Evolutionary conservation across 1,284 basidiomycete genomes (phyloP), one percentile per base, ranked within the genome.

Genomic region (Apiotrichum gracile): DNA sequence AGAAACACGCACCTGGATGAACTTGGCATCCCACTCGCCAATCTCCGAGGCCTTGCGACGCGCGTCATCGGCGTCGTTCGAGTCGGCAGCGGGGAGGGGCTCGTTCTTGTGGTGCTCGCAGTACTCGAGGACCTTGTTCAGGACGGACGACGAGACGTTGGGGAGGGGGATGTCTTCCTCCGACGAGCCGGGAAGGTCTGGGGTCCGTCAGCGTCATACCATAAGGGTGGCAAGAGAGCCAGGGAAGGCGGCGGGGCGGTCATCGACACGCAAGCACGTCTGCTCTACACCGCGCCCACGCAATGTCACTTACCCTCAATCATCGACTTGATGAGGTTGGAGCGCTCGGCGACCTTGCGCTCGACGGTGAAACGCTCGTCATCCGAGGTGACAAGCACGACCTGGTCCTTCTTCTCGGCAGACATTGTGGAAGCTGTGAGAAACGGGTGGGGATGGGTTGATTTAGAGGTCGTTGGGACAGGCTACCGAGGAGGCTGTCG

Each of bases 101-200:
- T 99, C 96, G 67, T 87, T 86, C 63, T 91, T 87, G 79, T 99
- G 96, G 78, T 98, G 92, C 68, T 97, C 92, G 82, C 96, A 98
- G 82, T 97, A 99, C 74, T 99, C 96, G 44, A 99, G 82, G 52
- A 98, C 92, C 86, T 98, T 99, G 80, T 91, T 93, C 72, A 99
- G 78, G 7, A 99, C 96, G 62, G 86, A 88, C 8, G 93, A 90
- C 10, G 92, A 91, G 17, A 99, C 96, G 73, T 97, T 98, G 56
- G 93, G 92, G 12, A 99, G 80, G 47, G 96, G 96, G 71, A 98
- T 98, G 52, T 91, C 85, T 69, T 89, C 86, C 55, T 79, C 77
- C 76, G 91, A 88, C 61, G 85, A 85, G 76, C 91, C 90, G 64
- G 91, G 91, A 50, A 97, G 86, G 78, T 97, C 93, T 96, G 70